Evolutionary conservation across 225 moss, liverwort and hornwort genomes (phyloP), one percentile per base, ranked within the genome.

Genomic region (Marchantia paleacea): DNA sequence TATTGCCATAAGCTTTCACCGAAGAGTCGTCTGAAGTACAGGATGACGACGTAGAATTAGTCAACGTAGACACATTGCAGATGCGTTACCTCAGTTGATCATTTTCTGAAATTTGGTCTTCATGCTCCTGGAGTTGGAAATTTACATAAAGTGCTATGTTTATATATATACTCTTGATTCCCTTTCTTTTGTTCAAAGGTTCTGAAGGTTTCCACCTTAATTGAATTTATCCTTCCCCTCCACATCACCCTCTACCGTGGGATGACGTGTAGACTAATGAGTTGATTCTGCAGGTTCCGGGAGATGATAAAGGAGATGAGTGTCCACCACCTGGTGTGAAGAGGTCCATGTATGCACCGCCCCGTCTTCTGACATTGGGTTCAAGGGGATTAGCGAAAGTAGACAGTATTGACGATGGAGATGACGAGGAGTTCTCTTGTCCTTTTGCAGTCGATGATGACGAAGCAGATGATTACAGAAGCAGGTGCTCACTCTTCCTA

Each of bases 361-460:
- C 92, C 72, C 80, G 90, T 63, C 88, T 92, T 24, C 86, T 90
- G 39, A 85, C 88, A 48, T 78, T 91, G 79, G 89, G 90, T 79
- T 88, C 92, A 65, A 92, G 91, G 83, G 84, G 89, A 77, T 12
- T 85, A 16, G 86, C 55, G 76, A 91, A 89, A 84, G 80, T 79
- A 76, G 86, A 88, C 18, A 87, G 73, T 50, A 88, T 85, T 31
- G 90, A 90, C 65, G 88, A 93, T 68, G 79, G 79, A 57, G 93
- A 97, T 72, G 94, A 92, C 63, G 88, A 87, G 84, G 88, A 94
- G 71, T 89, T 99, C 47, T 92, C 89, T 74, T 95, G 89, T 79
- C 97, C 97, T 47, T 99, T 99, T 79, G 93, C 93, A 70, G 88
- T 91, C 30, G 90, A 94, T 77, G 90, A 90, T 80, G 93, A 92